Evolutionary conservation across 305 asterid genomes (phyloP).

Genomic region (Fraxinus latifolia): DNA sequence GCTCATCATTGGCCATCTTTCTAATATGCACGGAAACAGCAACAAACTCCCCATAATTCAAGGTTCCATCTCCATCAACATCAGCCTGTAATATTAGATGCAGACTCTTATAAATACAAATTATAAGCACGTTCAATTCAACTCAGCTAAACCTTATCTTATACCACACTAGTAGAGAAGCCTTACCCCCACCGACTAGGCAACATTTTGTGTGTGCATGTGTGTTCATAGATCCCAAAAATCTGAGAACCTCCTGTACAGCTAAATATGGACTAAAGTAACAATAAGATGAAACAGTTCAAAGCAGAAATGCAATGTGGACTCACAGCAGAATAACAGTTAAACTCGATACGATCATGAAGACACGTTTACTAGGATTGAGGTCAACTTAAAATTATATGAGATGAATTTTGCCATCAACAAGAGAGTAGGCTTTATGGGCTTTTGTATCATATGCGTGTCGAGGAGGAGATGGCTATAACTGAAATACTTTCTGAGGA

Average conservation of each 20-base stretch:
- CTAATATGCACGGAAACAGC: conserved; percentile 61
- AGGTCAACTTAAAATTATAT: background rate
- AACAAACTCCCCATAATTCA: conserved; percentile 71
- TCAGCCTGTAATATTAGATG: conserved; percentile 51
- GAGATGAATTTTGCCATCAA: background rate
- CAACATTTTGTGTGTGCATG: background rate
- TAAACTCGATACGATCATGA: background rate
- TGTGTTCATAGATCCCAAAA: background rate
- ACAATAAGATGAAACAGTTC: background rate
- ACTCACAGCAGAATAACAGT: background rate
- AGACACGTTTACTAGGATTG: background rate
- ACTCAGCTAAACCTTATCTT: background rate
- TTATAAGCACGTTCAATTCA: background rate
- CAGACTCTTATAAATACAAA: background rate
- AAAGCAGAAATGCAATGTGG: background rate
- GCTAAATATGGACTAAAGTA: background rate
- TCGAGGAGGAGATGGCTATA: background rate
- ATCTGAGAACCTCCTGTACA: background rate
- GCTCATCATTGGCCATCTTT: conserved; percentile 73
- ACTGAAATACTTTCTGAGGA: background rate
- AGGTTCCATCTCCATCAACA: conserved; percentile 60
- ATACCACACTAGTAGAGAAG: background rate
- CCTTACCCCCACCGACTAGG: background rate
- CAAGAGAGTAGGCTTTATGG: background rate
- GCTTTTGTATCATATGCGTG: background rate